Percentiles rank a stretch among this genome's conserved stretches.
Conservation (phyloP, 352 stramenopile species). For the Thalassiosira mediterranea region DNA sequence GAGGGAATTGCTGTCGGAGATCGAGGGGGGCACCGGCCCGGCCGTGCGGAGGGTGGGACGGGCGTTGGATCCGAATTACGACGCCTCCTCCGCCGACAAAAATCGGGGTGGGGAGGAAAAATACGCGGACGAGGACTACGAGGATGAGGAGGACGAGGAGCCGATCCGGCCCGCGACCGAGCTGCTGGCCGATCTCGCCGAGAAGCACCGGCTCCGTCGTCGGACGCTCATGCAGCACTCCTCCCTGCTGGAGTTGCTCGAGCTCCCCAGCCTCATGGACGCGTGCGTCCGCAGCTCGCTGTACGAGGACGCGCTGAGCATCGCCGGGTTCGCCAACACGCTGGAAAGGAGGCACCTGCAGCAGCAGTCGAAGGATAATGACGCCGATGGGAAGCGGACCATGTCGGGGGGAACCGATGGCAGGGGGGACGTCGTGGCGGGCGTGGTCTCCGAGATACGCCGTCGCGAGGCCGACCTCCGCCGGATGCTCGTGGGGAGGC, state of each 20-base stretch:
- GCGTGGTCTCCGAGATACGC: slow-evolving; percentile 78
- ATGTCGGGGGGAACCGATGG: not conserved
- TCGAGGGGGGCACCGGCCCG: slow-evolving; percentile 23
- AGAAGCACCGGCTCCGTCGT: slow-evolving; percentile 76
- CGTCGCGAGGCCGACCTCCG: slow-evolving; percentile 74
- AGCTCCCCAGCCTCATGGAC: slow-evolving; percentile 97
- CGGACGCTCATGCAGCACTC: slow-evolving; percentile 82
- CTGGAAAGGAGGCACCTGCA: slow-evolving; percentile 82
- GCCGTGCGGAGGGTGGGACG: slow-evolving; percentile 54
- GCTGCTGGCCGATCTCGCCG: slow-evolving; percentile 66
- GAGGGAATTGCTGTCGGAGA: slow-evolving; percentile 57
- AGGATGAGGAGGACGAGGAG: slow-evolving; percentile 34
- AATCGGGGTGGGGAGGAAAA: slow-evolving; percentile 49
- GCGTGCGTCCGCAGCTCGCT: slow-evolving; percentile 95
- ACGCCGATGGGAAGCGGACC: slow-evolving; percentile 27
- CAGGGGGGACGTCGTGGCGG: slow-evolving; percentile 62
- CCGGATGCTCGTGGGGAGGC: slow-evolving; percentile 69
- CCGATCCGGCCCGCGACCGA: not conserved
- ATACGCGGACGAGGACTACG: slow-evolving; percentile 37
- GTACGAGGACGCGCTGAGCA: slow-evolving; percentile 94
- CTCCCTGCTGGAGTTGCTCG: slow-evolving; percentile 93
- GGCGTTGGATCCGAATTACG: slow-evolving; percentile 45
- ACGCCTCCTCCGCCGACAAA: slow-evolving; percentile 6
- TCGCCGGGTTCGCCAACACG: slow-evolving; percentile 91
- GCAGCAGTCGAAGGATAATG: not conserved